These are phyloP conservation scores for Jamesozyma gamospora DNA, from an alignment of 805 yeast genomes.

Conservation along the genomic window DNA sequence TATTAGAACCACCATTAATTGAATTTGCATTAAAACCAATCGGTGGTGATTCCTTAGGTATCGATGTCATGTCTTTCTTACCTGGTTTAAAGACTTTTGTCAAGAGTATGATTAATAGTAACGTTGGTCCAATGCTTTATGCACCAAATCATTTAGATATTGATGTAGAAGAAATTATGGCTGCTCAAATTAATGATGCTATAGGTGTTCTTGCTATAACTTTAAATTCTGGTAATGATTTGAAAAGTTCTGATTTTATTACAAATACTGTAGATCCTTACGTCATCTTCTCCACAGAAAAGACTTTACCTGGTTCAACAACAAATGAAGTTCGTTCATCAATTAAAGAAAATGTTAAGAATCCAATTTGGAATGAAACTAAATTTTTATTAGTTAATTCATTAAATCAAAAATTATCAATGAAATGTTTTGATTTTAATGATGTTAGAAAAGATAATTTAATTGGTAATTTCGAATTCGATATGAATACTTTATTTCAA, in stretches of 20 bases:
- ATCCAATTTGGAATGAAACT: conserved; percentile 61
- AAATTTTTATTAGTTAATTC: conserved; percentile 47
- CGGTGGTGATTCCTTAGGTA: conserved; percentile 81
- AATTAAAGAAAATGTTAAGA: conserved; percentile 43
- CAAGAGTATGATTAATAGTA: conserved; percentile 57
- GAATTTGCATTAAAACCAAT: conserved; percentile 77
- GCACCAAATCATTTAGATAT: conserved; percentile 75
- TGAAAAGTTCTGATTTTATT: conserved; percentile 33
- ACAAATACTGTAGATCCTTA: conserved; percentile 50
- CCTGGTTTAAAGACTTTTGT: conserved; percentile 74
- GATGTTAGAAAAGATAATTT: conserved; percentile 47
- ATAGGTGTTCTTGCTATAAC: conserved; percentile 61
- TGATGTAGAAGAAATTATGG: conserved; percentile 63
- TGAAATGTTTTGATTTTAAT: conserved; percentile 46
- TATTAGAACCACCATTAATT: conserved; percentile 68
- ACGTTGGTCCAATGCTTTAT: conserved; percentile 65
- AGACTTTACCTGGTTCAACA: conserved; percentile 36
- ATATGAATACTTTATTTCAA: conserved; percentile 52
- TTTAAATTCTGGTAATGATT: conserved; percentile 41
- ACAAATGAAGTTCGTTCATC: conserved; percentile 37
- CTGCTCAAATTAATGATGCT: conserved; percentile 54
- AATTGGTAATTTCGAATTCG: conserved; percentile 42
- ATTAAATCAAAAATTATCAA: conserved; percentile 46
- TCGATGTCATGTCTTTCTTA: conserved; percentile 73
- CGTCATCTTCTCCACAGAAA: conserved; percentile 37